Conservation (phyloP, 495 filamentous ascomycete genomes). For the Bryoglossum gracile region DNA sequence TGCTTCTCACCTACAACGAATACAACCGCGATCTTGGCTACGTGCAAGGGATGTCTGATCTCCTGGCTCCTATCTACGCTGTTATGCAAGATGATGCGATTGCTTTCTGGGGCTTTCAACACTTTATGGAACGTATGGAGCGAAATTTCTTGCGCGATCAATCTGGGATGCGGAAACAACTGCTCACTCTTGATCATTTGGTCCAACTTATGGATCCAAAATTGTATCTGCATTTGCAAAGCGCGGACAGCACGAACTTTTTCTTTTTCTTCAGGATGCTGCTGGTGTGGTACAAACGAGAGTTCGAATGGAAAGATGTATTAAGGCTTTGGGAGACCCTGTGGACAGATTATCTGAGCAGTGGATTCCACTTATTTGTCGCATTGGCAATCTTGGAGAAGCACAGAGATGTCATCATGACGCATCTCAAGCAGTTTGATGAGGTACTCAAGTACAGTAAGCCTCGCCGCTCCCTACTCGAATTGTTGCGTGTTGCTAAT, state of each 20-base stretch:
- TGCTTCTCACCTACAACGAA: constrained; percentile 97
- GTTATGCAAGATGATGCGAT: constrained; percentile 95
- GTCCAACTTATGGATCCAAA: constrained; percentile 95
- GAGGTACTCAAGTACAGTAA: constrained; percentile 93
- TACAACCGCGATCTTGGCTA: constrained; percentile 91
- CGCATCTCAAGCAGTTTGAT: constrained; percentile 89
- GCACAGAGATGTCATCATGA: constrained; percentile 89
- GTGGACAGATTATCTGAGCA: constrained; percentile 87
- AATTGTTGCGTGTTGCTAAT: too few species aligned
- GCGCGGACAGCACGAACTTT: constrained; percentile 92
- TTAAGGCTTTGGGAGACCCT: constrained; percentile 85
- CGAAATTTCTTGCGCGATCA: constrained; percentile 96
- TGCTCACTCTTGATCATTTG: constrained; percentile 83
- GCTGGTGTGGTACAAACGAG: constrained; percentile 96
- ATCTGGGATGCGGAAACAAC: constrained; percentile 87
- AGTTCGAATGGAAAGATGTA: constrained; percentile 84
- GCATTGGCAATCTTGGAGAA: constrained; percentile 94
- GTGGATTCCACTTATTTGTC: constrained; percentile 89
- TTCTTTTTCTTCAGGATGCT: constrained; percentile 99
- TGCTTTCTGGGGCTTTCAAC: constrained; percentile 94
- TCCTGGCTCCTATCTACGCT: constrained; percentile 92
- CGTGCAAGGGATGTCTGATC: constrained; percentile 97
- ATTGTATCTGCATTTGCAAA: constrained; percentile 82
- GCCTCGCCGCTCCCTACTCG: constrained; percentile 27
- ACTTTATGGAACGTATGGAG: constrained; percentile 96